Percentiles rank a stretch among this genome's conserved stretches.
These are phyloP conservation scores for Cicer judaicum DNA, from an alignment of 306 rosid species.

Conservation along the genomic window DNA sequence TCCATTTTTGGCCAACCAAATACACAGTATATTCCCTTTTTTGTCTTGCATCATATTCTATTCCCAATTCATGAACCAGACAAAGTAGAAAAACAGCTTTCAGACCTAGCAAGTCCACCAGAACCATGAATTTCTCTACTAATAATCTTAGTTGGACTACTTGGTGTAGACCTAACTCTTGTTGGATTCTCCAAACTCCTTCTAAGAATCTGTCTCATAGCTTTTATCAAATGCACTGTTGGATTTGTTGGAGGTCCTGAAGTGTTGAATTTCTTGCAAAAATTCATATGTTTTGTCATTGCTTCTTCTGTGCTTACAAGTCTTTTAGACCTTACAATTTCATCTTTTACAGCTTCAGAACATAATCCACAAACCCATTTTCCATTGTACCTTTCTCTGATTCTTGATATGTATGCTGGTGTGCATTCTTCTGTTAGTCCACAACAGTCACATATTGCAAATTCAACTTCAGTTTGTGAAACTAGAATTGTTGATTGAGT, in stretches of 20 bases:
- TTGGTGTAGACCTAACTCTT: slow-evolving; percentile 67
- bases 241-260: slow-evolving; percentile 83
- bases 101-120: slow-evolving; percentile 67
- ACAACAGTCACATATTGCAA: slow-evolving; percentile 86
- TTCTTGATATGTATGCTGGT: slow-evolving; percentile 70
- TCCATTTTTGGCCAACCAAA: slow-evolving; percentile 49
- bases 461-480: slow-evolving; percentile 66
- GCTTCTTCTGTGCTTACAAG: slow-evolving; percentile 88
- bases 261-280: slow-evolving; percentile 68
- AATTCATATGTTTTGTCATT: slow-evolving; percentile 74
- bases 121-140: slow-evolving; percentile 45
- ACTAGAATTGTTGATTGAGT: slow-evolving; percentile 59
- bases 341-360: slow-evolving; percentile 87
- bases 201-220: slow-evolving; percentile 87
- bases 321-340: slow-evolving; percentile 72
- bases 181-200: slow-evolving; percentile 76
- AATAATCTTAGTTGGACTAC: slow-evolving; percentile 62
- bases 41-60: slow-evolving; percentile 10
- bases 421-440: slow-evolving; percentile 95
- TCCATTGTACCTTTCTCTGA: slow-evolving; percentile 71
- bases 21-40: slow-evolving; percentile 31
- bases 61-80: slow-evolving; percentile 56
- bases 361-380: slow-evolving; percentile 96
- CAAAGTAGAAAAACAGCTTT: slow-evolving; percentile 73
- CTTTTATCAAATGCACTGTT: slow-evolving; percentile 72